phyloP scores from a whole-genome alignment of 176 grass and related monocot species.

The Saccharum officinarum region DNA sequence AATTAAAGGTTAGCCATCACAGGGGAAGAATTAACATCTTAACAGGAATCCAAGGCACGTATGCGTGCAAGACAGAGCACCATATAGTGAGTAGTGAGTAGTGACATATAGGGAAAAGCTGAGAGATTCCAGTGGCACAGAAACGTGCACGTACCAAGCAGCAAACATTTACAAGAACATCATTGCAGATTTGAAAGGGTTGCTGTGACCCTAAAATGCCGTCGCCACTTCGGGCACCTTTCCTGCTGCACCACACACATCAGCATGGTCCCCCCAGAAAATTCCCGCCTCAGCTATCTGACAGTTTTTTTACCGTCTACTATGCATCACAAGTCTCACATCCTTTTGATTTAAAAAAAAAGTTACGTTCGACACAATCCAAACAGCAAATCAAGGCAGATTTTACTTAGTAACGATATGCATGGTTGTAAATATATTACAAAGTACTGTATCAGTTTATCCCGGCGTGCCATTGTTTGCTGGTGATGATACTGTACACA shows the following conservation, averaged over 20 bases:
- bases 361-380: not conserved
- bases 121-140: constrained; percentile 14
- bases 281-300: not conserved
- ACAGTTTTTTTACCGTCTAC: not conserved
- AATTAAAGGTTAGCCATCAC: not conserved
- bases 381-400: not conserved
- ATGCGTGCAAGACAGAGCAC: not conserved
- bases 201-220: constrained; percentile 28
- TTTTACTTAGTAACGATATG: not conserved
- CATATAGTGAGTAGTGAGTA: too few relatives aligned
- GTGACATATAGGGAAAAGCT: not conserved
- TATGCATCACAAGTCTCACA: constrained; percentile 3
- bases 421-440: not conserved
- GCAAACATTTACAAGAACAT: constrained; percentile 15
- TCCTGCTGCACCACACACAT: constrained; percentile 11
- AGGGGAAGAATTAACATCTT: not conserved
- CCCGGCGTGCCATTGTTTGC: not conserved
- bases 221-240: not conserved
- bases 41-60: not conserved
- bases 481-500: not conserved
- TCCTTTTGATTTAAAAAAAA: not conserved
- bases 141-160: constrained; percentile 30
- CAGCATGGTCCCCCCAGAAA: not conserved
- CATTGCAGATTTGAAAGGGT: not conserved
- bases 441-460: not conserved